Conservation (phyloP, 1,284 basidiomycete genomes). For the Cutaneotrichosporon cutaneum region DNA sequence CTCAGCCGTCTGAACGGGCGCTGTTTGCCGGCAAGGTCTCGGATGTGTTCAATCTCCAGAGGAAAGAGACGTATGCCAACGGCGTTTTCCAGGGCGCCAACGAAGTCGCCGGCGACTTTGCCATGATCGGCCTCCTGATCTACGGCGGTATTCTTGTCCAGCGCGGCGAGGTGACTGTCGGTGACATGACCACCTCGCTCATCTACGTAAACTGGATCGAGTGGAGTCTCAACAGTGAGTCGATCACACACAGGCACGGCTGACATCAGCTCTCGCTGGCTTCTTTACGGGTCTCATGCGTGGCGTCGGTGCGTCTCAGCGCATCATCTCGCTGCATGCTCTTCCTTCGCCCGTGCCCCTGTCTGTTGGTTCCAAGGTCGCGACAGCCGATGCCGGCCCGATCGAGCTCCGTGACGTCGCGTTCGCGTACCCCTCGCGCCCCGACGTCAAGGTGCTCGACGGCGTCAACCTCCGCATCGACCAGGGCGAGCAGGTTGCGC, state of each 20-base stretch:
- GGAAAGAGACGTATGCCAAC: conserved; percentile 50
- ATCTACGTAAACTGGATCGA: conserved; percentile 54
- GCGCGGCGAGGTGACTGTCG: conserved; percentile 46
- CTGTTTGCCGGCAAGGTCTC: conserved; percentile 45
- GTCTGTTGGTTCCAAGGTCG: conserved; percentile 38
- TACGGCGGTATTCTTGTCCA: conserved; percentile 49
- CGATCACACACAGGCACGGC: background rate
- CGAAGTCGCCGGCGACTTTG: conserved; percentile 50
- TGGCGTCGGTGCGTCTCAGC: conserved; percentile 51
- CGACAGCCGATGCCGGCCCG: conserved; percentile 58
- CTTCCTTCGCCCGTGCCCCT: conserved; percentile 47
- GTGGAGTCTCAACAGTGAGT: conserved; percentile 51
- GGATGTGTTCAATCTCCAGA: conserved; percentile 46
- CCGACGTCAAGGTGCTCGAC: conserved; percentile 77
- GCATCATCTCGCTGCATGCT: conserved; percentile 46
- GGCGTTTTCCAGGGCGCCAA: conserved; percentile 50
- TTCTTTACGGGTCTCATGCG: conserved; percentile 53
- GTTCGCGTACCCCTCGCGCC: conserved; percentile 89
- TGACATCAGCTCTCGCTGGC: conserved; percentile 40
- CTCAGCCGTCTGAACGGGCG: conserved; percentile 40
- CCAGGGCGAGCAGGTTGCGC: conserved; percentile 53
- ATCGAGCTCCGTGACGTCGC: conserved; percentile 65
- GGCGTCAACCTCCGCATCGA: conserved; percentile 57
- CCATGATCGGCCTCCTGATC: conserved; percentile 49
- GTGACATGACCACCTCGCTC: conserved; percentile 51